phyloP scores from a whole-genome alignment of 371 early-diverging fungal genomes.

The Mucor plumbeus region DNA sequence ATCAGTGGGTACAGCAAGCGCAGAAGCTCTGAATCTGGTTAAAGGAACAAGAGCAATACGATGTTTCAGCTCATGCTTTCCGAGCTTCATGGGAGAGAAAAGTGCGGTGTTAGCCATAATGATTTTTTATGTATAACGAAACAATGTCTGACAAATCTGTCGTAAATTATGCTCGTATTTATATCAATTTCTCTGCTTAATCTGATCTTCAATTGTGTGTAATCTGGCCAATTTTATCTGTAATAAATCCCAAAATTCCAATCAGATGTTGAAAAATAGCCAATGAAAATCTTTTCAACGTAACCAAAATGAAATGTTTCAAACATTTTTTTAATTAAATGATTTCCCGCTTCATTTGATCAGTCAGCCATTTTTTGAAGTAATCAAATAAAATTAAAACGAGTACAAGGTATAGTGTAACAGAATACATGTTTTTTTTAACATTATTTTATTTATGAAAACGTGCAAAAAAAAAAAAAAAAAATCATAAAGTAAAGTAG shows the following conservation, averaged over 20 bases:
- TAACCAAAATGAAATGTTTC: background rate
- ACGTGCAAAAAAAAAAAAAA: background rate
- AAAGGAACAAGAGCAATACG: slow-evolving; percentile 63
- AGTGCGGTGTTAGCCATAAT: slow-evolving; percentile 2
- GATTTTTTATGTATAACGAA: background rate
- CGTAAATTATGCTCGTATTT: background rate
- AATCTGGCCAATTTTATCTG: background rate
- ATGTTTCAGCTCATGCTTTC: slow-evolving; percentile 42
- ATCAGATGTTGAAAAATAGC: slow-evolving; percentile 3
- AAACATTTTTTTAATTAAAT: background rate
- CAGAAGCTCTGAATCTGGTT: slow-evolving; percentile 51
- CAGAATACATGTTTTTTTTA: background rate
- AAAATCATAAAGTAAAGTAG: background rate
- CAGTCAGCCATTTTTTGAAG: background rate
- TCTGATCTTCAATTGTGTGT: background rate
- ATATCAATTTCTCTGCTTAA: background rate
- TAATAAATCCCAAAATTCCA: background rate
- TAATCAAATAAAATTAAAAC: background rate
- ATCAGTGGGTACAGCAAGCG: slow-evolving; percentile 46
- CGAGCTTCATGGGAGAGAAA: slow-evolving; percentile 15
- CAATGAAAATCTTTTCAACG: background rate
- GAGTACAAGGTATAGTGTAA: background rate
- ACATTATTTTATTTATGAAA: too few relatives aligned
- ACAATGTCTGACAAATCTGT: background rate
- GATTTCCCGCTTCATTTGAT: slow-evolving; percentile 1